A percentile compares a stretch with the other conserved stretches of the same genome.
Evolutionary conservation across 352 stramenopile genomes (phyloP).

Genomic region (Globisporangium parvum): DNA sequence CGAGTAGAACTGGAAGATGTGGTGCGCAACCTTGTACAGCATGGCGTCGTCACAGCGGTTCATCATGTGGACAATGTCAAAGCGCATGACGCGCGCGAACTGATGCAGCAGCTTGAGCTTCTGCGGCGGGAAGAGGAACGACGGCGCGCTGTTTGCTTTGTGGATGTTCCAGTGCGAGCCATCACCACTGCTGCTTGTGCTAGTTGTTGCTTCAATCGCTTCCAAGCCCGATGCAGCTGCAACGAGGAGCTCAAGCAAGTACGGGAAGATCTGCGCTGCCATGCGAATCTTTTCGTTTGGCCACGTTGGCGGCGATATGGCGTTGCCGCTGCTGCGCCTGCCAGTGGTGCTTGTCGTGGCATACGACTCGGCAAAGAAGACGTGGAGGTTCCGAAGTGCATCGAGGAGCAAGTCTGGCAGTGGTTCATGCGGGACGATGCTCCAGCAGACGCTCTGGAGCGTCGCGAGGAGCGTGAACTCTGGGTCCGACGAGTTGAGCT

Average conservation of each 20-base stretch:
- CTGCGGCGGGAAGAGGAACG: conserved; percentile 1
- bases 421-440: conserved; percentile 35
- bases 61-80: conserved; percentile 33
- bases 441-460: conserved; percentile 19
- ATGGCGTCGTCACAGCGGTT: conserved; percentile 31
- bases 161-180: background rate
- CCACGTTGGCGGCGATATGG: conserved; percentile 11
- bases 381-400: conserved; percentile 33
- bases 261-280: conserved; percentile 25
- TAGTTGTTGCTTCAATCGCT: conserved; percentile 8
- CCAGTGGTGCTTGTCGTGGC: background rate
- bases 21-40: conserved; percentile 30
- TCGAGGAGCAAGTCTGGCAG: conserved; percentile 30
- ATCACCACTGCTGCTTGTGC: background rate
- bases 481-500: conserved; percentile 33
- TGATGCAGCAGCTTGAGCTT: conserved; percentile 24
- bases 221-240: conserved; percentile 22
- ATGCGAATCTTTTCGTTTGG: conserved; percentile 30
- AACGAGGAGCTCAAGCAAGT: conserved; percentile 34
- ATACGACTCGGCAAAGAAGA: conserved; percentile 16
- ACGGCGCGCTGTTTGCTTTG: conserved; percentile 4
- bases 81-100: conserved; percentile 27
- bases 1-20: conserved; percentile 41
- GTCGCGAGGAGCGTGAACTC: conserved; percentile 31
- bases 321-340: background rate